Percentiles rank a stretch among this genome's conserved stretches.
phyloP scores from a whole-genome alignment of 23 red algal species.

The Gracilariopsis chorda region DNA sequence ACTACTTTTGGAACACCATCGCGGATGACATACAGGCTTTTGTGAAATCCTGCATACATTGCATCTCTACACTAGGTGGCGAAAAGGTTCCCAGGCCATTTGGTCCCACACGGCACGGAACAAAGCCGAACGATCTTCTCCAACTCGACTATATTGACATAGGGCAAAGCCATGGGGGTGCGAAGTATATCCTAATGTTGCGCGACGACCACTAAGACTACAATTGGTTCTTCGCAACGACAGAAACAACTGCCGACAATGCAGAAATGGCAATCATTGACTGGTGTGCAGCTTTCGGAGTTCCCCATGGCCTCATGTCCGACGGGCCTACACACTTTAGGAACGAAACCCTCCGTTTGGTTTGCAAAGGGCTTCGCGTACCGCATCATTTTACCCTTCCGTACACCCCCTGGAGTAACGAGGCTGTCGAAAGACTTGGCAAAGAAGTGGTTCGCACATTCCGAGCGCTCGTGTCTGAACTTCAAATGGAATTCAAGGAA shows the following conservation, averaged over 20 bases:
- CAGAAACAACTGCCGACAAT: not conserved
- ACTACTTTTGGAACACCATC: not conserved
- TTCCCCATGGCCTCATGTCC: not conserved
- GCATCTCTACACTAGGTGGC: not conserved
- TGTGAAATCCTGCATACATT: slow-evolving; percentile 9
- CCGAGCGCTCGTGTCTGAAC: not conserved
- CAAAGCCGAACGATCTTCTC: not conserved
- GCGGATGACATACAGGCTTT: not conserved
- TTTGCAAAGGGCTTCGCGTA: not conserved
- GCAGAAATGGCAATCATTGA: not conserved
- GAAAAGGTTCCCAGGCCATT: not conserved
- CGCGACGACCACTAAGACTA: not conserved
- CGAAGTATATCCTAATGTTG: not conserved
- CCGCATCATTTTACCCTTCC: not conserved
- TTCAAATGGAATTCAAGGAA: not conserved
- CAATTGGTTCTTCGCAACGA: not conserved
- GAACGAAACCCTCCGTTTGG: not conserved
- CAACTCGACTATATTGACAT: not conserved
- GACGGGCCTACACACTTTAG: not conserved
- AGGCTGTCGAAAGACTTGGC: not conserved
- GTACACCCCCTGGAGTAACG: not conserved
- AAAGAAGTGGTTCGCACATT: not conserved
- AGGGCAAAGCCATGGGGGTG: not conserved
- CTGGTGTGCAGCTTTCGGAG: not conserved
- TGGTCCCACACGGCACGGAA: not conserved